Evolutionary conservation across 371 early-diverging fungal species (phyloP).

Genomic region (Dipsacomyces acuminosporus): DNA sequence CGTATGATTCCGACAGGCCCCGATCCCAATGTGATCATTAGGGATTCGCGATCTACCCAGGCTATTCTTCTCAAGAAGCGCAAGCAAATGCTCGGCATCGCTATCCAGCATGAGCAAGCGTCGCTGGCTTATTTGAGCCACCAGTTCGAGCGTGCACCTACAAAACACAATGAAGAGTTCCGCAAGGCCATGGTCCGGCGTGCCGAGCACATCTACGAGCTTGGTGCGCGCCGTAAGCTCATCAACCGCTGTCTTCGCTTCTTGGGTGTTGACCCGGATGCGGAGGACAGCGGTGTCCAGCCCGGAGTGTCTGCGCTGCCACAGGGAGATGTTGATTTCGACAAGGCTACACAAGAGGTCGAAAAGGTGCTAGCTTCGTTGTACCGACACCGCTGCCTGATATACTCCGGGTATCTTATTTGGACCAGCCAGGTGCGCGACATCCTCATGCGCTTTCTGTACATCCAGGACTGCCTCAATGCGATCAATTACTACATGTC

Average conservation of each 20-base stretch:
- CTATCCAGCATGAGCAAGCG: conserved; percentile 44
- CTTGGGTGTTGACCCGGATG: conserved; percentile 25
- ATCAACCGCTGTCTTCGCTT: conserved; percentile 46
- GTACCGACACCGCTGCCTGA: conserved; percentile 49
- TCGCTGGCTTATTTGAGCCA: conserved; percentile 30
- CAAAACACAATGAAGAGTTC: conserved; percentile 25
- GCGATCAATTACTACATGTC: conserved; percentile 49
- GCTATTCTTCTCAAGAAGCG: conserved; percentile 45
- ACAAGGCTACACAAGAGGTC: conserved; percentile 37
- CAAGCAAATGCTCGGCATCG: conserved; percentile 43
- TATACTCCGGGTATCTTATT: conserved; percentile 49
- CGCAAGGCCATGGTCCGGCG: conserved; percentile 33
- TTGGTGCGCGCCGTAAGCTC: conserved; percentile 44
- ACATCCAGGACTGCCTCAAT: conserved; percentile 45
- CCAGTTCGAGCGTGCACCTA: conserved; percentile 44
- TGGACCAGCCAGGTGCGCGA: conserved; percentile 49
- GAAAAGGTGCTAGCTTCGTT: conserved; percentile 42
- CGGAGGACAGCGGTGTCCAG: neutral
- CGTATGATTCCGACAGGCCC: conserved; percentile 39
- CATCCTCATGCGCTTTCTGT: conserved; percentile 45
- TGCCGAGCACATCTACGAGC: conserved; percentile 47
- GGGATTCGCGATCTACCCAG: conserved; percentile 48
- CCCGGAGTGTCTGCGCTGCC: neutral
- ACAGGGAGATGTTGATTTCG: conserved; percentile 15
- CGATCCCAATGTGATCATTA: conserved; percentile 44